These are phyloP conservation scores for Eremochloa ophiuroides DNA, from an alignment of 176 grass and related monocot genomes.

Conservation along the genomic window DNA sequence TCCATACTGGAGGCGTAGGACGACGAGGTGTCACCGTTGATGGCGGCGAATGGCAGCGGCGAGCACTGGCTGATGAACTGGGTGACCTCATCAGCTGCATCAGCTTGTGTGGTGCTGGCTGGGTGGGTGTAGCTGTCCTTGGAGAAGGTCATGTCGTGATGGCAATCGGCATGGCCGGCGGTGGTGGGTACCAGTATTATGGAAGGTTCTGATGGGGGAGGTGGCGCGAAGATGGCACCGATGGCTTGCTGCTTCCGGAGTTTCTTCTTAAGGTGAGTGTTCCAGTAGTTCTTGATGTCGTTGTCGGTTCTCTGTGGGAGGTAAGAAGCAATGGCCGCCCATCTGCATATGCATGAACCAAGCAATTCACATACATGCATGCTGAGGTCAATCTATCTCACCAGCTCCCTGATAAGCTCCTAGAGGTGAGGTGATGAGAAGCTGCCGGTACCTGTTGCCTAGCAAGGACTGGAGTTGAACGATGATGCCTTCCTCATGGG, in stretches of 20 bases:
- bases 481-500: conserved; percentile 73
- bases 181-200: not conserved
- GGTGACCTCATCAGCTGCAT: not conserved
- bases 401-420: too few species aligned
- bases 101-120: not conserved
- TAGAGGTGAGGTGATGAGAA: too few species aligned
- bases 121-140: not conserved
- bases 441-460: conserved; percentile 51
- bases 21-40: not conserved
- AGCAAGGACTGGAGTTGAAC: conserved; percentile 80
- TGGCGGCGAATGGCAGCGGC: conserved; percentile 14
- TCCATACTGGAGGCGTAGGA: conserved; percentile 70
- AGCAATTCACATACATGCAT: not conserved
- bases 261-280: conserved; percentile 94
- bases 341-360: conserved; percentile 18
- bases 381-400: too few species aligned
- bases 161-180: conserved; percentile 4
- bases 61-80: conserved; percentile 14
- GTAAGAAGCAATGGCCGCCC: conserved; percentile 84
- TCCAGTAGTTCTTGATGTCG: conserved; percentile 98
- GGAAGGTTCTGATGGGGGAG: not conserved
- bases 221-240: conserved; percentile 35
- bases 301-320: conserved; percentile 85
- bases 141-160: conserved; percentile 10
- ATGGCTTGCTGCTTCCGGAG: conserved; percentile 56